Evolutionary conservation across 108 stramenopile species (phyloP), one percentile per base, ranked within the genome.

Genomic region (Pelagomonas calceolata): DNA sequence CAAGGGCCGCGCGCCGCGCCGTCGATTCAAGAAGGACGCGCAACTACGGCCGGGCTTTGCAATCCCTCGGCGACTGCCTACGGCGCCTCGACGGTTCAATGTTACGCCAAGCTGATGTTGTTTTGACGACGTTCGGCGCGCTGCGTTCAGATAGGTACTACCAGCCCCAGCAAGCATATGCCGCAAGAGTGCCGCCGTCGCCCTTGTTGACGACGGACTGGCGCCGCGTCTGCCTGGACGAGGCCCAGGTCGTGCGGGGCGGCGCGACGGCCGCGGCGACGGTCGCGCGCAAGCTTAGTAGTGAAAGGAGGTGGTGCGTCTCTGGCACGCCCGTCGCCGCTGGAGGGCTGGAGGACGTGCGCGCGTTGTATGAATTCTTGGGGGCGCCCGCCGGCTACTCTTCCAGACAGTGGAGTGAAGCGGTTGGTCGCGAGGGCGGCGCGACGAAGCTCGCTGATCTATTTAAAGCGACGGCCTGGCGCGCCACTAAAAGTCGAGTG

Each of bases 271-370:
- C 72, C 21, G 37, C 36, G 4, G 39, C 66, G 17, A 32, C 66
- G 34, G 65, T 73, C 64, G 66, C 66, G 10, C 34, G 32, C 7
- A 10, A 1, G 17, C 15, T 73, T n/a, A 66, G 21, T 3, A 36
- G 66, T 5, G 15, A 7, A 26, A 14, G 31, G 31, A 34, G 72
- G 21, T 73, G 72, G 72, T n/a, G 43, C 43, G 66, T 73, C 14
- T 67, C 66, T 5, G 72, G 72, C 34, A 73, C 72, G 12, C 72
- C 72, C 16, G 44, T 73, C 34, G 72, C 66, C 66, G 65, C 63
- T 17, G 36, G 66, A 1, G 72, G 72, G 21, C 66, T 73, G 32
- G 72, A 73, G 0, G 72, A 73, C 39, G 36, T 73, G 29, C 67
- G n/a, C 26, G 72, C 66, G 31, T 33, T 73, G 26, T 36, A 44